phyloP scores from a whole-genome alignment of 176 grass and related monocot genomes.

The Avena eriantha region DNA sequence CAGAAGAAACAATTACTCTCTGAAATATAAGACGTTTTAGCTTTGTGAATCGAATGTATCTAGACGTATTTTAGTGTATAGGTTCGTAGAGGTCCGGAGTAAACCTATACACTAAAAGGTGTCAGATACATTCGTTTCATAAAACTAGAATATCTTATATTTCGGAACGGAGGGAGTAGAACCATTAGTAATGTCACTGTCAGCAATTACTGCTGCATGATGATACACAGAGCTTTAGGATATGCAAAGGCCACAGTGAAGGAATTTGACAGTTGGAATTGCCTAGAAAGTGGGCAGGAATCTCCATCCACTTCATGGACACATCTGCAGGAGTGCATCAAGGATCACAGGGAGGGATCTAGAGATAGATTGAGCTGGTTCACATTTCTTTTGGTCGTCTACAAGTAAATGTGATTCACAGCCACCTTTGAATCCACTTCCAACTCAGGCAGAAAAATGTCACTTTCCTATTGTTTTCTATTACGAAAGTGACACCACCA shows the following conservation, averaged over 20 bases:
- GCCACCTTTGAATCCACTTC: conserved; percentile 6
- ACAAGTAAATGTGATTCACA: conserved; percentile 30
- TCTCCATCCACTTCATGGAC: conserved; percentile 19
- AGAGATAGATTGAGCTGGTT: not conserved
- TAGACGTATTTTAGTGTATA: too few relatives aligned
- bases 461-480: conserved; percentile 26
- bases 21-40: too few relatives aligned
- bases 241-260: conserved; percentile 25
- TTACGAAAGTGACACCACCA: conserved; percentile 20
- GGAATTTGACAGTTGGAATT: conserved; percentile 31
- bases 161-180: too few relatives aligned
- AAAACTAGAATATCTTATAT: too few relatives aligned
- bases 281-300: conserved; percentile 14
- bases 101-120: too few relatives aligned
- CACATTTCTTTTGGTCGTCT: not conserved
- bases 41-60: too few relatives aligned
- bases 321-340: conserved; percentile 21
- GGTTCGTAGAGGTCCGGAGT: too few relatives aligned
- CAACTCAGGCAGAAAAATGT: conserved; percentile 24
- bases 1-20: too few relatives aligned
- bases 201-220: not conserved
- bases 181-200: conserved; percentile 1
- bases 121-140: too few relatives aligned
- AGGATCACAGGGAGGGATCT: conserved; percentile 11
- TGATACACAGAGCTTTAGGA: not conserved